A percentile compares a stretch with the other conserved stretches of the same genome.
phyloP scores from a whole-genome alignment of 345 rosid species.

The Salix koriyanagi region DNA sequence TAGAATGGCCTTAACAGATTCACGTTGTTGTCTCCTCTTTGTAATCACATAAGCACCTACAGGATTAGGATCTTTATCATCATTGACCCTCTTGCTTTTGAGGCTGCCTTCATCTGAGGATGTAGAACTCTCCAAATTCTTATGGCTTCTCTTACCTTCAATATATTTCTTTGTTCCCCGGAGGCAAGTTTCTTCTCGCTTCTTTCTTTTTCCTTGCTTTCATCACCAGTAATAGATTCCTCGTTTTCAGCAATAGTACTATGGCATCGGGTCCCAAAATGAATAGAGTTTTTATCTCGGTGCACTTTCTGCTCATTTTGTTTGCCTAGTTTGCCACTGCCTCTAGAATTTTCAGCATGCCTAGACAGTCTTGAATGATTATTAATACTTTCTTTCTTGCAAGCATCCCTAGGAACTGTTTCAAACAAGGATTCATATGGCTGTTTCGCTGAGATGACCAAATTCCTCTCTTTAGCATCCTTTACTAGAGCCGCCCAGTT shows the following conservation, averaged over 20 bases:
- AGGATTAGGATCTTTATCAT: too few relatives aligned
- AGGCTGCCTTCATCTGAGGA: too few relatives aligned
- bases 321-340: slow-evolving; percentile 20
- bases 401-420: slow-evolving; percentile 20
- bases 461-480: slow-evolving; percentile 76
- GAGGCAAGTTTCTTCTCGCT: too few relatives aligned
- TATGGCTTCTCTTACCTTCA: too few relatives aligned
- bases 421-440: slow-evolving; percentile 53
- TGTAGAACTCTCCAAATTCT: too few relatives aligned
- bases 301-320: slow-evolving; percentile 27
- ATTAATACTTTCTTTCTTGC: slow-evolving; percentile 20
- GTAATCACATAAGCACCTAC: too few relatives aligned
- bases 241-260: slow-evolving; percentile 22
- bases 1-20: too few relatives aligned
- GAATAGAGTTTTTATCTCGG: slow-evolving; percentile 18
- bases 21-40: too few relatives aligned
- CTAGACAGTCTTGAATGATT: slow-evolving; percentile 18
- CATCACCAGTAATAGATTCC: too few relatives aligned
- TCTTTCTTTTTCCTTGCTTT: too few relatives aligned
- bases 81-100: too few relatives aligned
- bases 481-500: slow-evolving; percentile 87
- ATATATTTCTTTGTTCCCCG: too few relatives aligned
- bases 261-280: background rate
- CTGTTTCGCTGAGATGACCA: slow-evolving; percentile 50
- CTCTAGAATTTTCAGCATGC: slow-evolving; percentile 21